A percentile compares a stretch with the other conserved stretches of the same genome.
Evolutionary conservation across 1,139 yeast genomes (phyloP).

Genomic region (Taiozyma sp.): DNA sequence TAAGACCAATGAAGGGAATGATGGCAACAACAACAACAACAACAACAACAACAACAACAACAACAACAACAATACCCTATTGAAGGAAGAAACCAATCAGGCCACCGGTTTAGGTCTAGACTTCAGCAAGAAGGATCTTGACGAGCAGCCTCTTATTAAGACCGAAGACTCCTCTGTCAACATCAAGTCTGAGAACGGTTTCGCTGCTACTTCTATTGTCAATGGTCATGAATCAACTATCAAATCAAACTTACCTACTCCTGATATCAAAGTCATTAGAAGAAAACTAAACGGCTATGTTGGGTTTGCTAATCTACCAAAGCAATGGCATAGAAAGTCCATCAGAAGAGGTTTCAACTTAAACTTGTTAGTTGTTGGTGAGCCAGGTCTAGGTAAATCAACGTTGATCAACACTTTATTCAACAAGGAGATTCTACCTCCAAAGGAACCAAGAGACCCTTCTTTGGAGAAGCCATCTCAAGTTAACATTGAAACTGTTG

Average conservation of each 20-base stretch:
- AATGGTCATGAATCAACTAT: neutral
- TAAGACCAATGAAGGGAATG: neutral
- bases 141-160: constrained; percentile 1
- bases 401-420: constrained; percentile 90
- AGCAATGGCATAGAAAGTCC: constrained; percentile 97
- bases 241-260: constrained; percentile 20
- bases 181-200: neutral
- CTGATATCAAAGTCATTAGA: constrained; percentile 53
- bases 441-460: constrained; percentile 29
- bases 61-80: neutral
- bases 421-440: constrained; percentile 63
- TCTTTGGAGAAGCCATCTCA: constrained; percentile 16
- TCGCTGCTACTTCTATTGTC: neutral
- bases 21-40: neutral
- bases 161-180: constrained; percentile 4
- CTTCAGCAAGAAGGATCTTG: constrained; percentile 2
- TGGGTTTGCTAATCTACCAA: constrained; percentile 97
- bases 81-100: neutral
- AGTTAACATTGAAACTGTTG: constrained; percentile 66
- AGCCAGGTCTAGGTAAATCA: constrained; percentile 89
- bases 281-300: constrained; percentile 89
- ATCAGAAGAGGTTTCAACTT: constrained; percentile 91
- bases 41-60: neutral
- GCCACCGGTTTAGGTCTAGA: constrained; percentile 9
- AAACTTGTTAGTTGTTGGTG: constrained; percentile 88